These are phyloP conservation scores for Fusarium napiforme DNA, from an alignment of 2,329 filamentous ascomycete species.

Conservation along the genomic window DNA sequence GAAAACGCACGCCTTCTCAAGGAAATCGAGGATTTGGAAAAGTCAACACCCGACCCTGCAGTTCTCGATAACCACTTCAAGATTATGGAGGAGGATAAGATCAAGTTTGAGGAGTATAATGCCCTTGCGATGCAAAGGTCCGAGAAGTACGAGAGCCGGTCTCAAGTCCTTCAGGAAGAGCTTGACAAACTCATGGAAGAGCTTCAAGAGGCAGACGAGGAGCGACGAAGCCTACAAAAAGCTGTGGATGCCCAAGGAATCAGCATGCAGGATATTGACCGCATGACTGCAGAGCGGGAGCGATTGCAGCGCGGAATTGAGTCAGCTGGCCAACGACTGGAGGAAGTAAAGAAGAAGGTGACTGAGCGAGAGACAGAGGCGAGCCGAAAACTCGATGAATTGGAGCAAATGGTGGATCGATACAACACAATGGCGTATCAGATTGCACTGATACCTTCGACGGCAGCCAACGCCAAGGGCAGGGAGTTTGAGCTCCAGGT, in stretches of 20 bases:
- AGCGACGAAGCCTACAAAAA: conserved; percentile 81
- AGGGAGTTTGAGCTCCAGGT: conserved; percentile 86
- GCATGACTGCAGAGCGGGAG: conserved; percentile 96
- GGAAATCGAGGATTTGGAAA: conserved; percentile 90
- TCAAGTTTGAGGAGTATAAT: conserved; percentile 97
- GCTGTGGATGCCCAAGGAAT: conserved; percentile 93
- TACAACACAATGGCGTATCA: conserved; percentile 97
- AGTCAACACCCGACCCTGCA: conserved; percentile 83
- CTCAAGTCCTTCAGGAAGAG: conserved; percentile 85
- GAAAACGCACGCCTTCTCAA: conserved; percentile 84
- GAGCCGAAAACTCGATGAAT: conserved; percentile 84
- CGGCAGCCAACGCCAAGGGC: conserved; percentile 86
- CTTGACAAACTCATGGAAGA: conserved; percentile 82
- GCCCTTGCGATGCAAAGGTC: conserved; percentile 83
- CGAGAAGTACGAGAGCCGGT: conserved; percentile 86
- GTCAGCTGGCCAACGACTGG: conserved; percentile 76
- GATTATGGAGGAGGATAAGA: conserved; percentile 92
- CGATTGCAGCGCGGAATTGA: conserved; percentile 91
- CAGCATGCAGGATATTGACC: conserved; percentile 97
- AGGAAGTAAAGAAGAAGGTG: conserved; percentile 85
- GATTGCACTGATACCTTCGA: conserved; percentile 86
- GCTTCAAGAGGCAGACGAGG: conserved; percentile 82
- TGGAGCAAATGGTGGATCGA: conserved; percentile 88
- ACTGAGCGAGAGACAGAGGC: conserved; percentile 90
- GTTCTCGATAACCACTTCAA: conserved; percentile 90